A percentile compares a stretch with the other conserved stretches of the same genome.
Evolutionary conservation across 1,284 basidiomycete genomes (phyloP).

Genomic region (Irpex sp.): DNA sequence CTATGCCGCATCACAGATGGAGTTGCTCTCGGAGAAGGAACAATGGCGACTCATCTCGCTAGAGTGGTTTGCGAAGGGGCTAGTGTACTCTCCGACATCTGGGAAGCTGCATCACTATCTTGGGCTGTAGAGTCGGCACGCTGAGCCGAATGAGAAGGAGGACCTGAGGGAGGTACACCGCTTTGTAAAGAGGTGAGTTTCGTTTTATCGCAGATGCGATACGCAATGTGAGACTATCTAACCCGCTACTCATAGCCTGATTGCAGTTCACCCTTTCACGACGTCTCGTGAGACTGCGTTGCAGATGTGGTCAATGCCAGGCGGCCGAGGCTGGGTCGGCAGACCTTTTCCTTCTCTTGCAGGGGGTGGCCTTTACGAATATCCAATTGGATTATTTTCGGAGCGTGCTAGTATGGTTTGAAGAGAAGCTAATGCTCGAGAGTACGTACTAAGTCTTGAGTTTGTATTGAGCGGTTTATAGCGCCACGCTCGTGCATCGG

Average conservation of each 20-base stretch:
- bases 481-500: neutral
- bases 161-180: slow-evolving; percentile 90
- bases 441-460: slow-evolving; percentile 26
- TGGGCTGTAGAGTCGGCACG: slow-evolving; percentile 81
- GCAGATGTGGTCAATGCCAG: slow-evolving; percentile 79
- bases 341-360: slow-evolving; percentile 88
- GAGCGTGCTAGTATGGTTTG: slow-evolving; percentile 76
- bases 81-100: slow-evolving; percentile 86
- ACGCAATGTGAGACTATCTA: slow-evolving; percentile 8
- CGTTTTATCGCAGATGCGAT: neutral
- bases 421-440: slow-evolving; percentile 82
- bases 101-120: slow-evolving; percentile 94
- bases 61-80: slow-evolving; percentile 90
- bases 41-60: slow-evolving; percentile 87
- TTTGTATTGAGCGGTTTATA: neutral
- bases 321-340: slow-evolving; percentile 73
- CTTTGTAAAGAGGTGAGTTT: slow-evolving; percentile 83
- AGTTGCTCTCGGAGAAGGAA: slow-evolving; percentile 88
- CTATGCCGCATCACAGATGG: slow-evolving; percentile 82
- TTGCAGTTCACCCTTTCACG: slow-evolving; percentile 83
- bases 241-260: slow-evolving; percentile 54
- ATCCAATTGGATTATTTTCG: slow-evolving; percentile 92
- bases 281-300: slow-evolving; percentile 87
- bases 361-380: slow-evolving; percentile 94
- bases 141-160: slow-evolving; percentile 75